Conservation (phyloP, 805 yeast species). For the Priceomyces fermenticarens region DNA sequence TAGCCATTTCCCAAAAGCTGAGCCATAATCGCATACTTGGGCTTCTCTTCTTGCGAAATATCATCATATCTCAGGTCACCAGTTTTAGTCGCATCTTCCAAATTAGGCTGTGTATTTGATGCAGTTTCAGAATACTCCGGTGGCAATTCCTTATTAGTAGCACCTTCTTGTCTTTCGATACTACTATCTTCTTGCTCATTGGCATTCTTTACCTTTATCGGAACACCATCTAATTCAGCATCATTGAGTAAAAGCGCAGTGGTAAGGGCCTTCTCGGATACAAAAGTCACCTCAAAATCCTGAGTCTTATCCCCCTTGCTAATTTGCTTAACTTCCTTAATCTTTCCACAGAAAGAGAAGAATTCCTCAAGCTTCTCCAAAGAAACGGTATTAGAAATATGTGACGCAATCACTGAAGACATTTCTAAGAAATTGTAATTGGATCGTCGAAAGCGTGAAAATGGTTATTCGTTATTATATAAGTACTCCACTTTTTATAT, state of each 20-base stretch:
- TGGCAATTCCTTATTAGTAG: slow-evolving; percentile 7
- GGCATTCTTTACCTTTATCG: slow-evolving; percentile 41
- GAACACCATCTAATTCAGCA: slow-evolving; percentile 64
- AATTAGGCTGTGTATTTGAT: slow-evolving; percentile 18
- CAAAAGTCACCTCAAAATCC: slow-evolving; percentile 51
- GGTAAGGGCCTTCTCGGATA: slow-evolving; percentile 56
- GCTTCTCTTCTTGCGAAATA: slow-evolving; percentile 72
- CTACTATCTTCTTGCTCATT: slow-evolving; percentile 6
- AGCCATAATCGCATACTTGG: slow-evolving; percentile 71
- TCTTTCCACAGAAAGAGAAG: slow-evolving; percentile 70
- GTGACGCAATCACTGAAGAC: slow-evolving; percentile 52
- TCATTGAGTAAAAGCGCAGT: slow-evolving; percentile 72
- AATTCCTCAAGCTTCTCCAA: slow-evolving; percentile 57
- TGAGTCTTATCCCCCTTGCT: slow-evolving; percentile 29
- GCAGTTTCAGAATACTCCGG: slow-evolving; percentile 9
- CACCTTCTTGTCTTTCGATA: slow-evolving; percentile 9
- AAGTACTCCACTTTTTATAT: too few species aligned
- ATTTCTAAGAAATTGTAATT: slow-evolving; percentile 10
- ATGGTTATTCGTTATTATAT: too few species aligned
- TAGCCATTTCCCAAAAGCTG: slow-evolving; percentile 77
- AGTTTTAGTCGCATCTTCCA: slow-evolving; percentile 15
- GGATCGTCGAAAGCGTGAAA: too few species aligned
- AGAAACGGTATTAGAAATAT: slow-evolving; percentile 50
- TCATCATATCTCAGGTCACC: slow-evolving; percentile 42
- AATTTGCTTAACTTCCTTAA: slow-evolving; percentile 32